Evolutionary conservation across 148 eudicot species (phyloP).

Genomic region (Beta vulgaris): DNA sequence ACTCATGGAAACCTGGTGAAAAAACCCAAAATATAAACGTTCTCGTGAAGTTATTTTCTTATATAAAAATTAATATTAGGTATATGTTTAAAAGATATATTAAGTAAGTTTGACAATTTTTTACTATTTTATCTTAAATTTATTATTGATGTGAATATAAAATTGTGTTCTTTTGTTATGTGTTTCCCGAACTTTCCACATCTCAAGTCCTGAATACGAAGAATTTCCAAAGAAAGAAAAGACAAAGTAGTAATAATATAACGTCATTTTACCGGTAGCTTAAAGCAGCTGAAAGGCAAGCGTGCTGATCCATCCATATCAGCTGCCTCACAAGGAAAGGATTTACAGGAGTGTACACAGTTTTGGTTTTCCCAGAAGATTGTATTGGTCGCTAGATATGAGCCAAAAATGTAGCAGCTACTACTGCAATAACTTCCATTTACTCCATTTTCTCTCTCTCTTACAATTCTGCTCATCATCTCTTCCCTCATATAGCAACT

Average conservation of each 20-base stretch:
- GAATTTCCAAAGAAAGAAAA: neutral
- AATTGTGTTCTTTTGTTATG: too few relatives aligned
- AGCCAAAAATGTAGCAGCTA: conserved; percentile 1
- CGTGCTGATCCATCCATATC: conserved; percentile 19
- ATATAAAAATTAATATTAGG: too few relatives aligned
- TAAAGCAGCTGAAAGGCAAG: conserved; percentile 6
- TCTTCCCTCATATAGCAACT: neutral
- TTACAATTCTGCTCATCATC: neutral
- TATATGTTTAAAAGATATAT: too few relatives aligned
- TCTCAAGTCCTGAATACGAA: too few relatives aligned
- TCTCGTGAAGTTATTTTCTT: too few relatives aligned
- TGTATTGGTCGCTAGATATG: conserved; percentile 16
- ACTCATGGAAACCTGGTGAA: too few relatives aligned
- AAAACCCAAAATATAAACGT: too few relatives aligned
- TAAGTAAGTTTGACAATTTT: too few relatives aligned
- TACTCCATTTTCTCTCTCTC: neutral
- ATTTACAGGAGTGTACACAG: conserved; percentile 7
- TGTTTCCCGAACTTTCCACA: too few relatives aligned
- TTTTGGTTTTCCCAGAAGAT: conserved; percentile 13
- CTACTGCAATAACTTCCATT: conserved; percentile 26
- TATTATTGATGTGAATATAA: too few relatives aligned
- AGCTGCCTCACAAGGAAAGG: neutral
- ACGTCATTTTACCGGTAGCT: neutral
- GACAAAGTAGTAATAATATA: neutral
- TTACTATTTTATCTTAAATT: too few relatives aligned